Conservation (phyloP, 75 land plant species). For the Cunninghamia lanceolata region DNA sequence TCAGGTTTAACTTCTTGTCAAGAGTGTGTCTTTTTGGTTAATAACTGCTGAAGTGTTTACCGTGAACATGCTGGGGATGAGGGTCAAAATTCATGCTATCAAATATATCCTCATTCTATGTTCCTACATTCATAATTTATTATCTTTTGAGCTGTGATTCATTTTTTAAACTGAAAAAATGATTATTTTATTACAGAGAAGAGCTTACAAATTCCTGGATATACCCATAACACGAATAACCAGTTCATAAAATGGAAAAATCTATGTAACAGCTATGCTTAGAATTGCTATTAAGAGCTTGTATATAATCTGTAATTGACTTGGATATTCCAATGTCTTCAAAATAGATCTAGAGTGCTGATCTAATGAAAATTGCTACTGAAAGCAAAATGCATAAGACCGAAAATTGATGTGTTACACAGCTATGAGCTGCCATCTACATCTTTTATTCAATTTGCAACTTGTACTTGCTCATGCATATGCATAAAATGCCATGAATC, state of each 20-base stretch:
- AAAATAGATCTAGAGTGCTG: not conserved
- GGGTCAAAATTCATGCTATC: not conserved
- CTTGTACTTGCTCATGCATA: not conserved
- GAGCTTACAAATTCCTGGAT: not conserved
- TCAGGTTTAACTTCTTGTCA: conserved; percentile 42
- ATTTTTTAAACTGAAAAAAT: not conserved
- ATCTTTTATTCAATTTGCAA: not conserved
- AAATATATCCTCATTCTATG: not conserved
- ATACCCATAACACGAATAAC: not conserved
- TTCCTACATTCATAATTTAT: not conserved
- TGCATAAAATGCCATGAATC: not conserved
- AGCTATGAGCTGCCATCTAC: not conserved
- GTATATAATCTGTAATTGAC: not conserved
- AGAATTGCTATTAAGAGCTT: not conserved
- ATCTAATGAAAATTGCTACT: not conserved
- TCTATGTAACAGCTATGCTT: not conserved
- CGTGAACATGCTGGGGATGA: not conserved
- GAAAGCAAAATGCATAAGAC: not conserved
- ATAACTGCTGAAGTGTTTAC: not conserved
- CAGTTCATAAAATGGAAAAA: not conserved
- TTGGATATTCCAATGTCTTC: not conserved
- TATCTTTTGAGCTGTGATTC: not conserved
- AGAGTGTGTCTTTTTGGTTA: not conserved
- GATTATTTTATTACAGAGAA: not conserved
- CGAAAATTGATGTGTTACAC: not conserved